Evolutionary conservation across 306 rosid species (phyloP), one percentile per base, ranked within the genome.

Genomic region (Pyrus pyrifolia): DNA sequence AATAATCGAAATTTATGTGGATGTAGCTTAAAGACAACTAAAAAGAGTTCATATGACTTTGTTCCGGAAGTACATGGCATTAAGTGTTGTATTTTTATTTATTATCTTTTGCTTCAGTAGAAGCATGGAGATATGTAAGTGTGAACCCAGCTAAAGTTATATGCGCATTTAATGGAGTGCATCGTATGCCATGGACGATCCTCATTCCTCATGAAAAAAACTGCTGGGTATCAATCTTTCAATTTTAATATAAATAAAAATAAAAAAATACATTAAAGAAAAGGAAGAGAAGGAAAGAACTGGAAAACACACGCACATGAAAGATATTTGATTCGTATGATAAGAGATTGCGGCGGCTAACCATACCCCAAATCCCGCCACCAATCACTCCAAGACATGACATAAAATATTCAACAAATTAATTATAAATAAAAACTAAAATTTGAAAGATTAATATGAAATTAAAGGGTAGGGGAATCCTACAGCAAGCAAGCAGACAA

Each of bases 281-380:
- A 0, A 51, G 21, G 25, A 33, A 23, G 35, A 57, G 64, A 13
- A 35, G 23, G 49, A 15, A 44, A 23, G 60, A 22, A 60, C 9
- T 17, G 29, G 78, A 62, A 62, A 15, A 67, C 66, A 73, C 59
- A 53, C 10, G 76, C 87, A 73, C 86, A 87, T 81, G 83, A 84
- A 78, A 78, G 73, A 85, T 87, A 81, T 79, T 78, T 66, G 79
- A 71, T 72, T 30, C 79, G 78, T 78, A 79, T 76, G 66, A 80
- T 76, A 81, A 84, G 73, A 78, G 83, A 85, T 86, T 83, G 87
- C 86, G 92, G 96, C 93, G 87, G 96, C 96, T 79, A 76, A 42
- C 79, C 15, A 86, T 80, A 85, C 96, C 97, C 81, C 75, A 85
- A 90, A 86, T 93, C 90, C 78, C 96, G 98, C 96, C 96, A 73